Conservation (phyloP, 495 filamentous ascomycete species). For the Apiosordaria backusii region DNA sequence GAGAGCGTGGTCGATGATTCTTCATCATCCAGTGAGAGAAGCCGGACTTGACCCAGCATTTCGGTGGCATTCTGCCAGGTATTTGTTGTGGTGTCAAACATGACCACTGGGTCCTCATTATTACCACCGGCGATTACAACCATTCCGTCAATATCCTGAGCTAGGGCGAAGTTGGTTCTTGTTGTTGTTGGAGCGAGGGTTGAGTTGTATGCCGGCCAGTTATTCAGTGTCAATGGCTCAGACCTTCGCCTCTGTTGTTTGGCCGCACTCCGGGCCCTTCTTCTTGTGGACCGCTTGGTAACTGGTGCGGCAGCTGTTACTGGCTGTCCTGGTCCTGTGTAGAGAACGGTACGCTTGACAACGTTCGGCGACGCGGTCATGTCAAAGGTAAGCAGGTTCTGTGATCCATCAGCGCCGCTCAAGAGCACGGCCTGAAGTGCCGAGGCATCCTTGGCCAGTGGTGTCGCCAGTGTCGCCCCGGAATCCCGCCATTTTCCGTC, state of each 20-base stretch:
- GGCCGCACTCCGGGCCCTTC: constrained; percentile 33
- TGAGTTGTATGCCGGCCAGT: constrained; percentile 76
- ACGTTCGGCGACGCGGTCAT: constrained; percentile 71
- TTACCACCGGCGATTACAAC: constrained; percentile 78
- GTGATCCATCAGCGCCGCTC: constrained; percentile 70
- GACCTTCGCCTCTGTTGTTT: constrained; percentile 25
- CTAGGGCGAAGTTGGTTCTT: constrained; percentile 46
- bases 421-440: constrained; percentile 59
- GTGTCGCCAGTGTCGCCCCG: constrained; percentile 54
- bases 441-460: constrained; percentile 51
- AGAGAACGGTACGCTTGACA: constrained; percentile 62
- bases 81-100: constrained; percentile 79
- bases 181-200: constrained; percentile 62
- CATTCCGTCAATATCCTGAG: constrained; percentile 52
- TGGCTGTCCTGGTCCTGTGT: constrained; percentile 43
- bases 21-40: constrained; percentile 24
- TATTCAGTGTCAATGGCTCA: constrained; percentile 45
- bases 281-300: constrained; percentile 14
- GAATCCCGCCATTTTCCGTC: constrained; percentile 58
- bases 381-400: constrained; percentile 78
- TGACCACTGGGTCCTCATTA: constrained; percentile 58
- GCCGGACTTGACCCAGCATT: constrained; percentile 52
- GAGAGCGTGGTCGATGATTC: constrained; percentile 34
- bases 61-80: constrained; percentile 74
- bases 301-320: constrained; percentile 40